A percentile compares a stretch with the other conserved stretches of the same genome.
phyloP scores from a whole-genome alignment of 257 asterid genomes.

The Galeopsis tetrahit region DNA sequence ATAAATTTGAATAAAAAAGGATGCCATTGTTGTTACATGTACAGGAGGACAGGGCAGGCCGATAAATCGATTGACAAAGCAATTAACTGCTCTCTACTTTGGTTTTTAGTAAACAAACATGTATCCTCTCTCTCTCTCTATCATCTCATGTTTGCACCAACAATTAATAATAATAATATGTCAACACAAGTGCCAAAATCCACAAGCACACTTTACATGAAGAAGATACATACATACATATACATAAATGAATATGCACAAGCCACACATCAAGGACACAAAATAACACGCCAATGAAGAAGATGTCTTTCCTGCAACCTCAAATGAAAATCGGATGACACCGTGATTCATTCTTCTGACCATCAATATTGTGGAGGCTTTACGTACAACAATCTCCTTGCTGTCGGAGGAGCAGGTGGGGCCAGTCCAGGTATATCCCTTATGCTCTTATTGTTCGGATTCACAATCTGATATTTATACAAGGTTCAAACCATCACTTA shows the following conservation, averaged over 20 bases:
- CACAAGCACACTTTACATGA: conserved; percentile 41
- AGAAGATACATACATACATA: conserved; percentile 27
- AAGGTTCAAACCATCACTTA: conserved; percentile 32
- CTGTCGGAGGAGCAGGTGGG: conserved; percentile 80
- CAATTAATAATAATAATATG: conserved; percentile 8
- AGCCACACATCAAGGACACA: conserved; percentile 33
- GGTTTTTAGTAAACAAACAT: neutral
- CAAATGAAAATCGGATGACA: conserved; percentile 16
- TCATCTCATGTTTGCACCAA: conserved; percentile 29
- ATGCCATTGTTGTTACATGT: neutral
- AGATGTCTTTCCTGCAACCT: conserved; percentile 21
- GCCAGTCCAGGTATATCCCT: conserved; percentile 96
- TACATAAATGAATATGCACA: conserved; percentile 39
- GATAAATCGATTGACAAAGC: neutral
- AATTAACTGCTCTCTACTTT: conserved; percentile 2
- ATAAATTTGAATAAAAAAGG: conserved; percentile 3
- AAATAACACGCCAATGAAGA: conserved; percentile 26
- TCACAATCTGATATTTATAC: conserved; percentile 60
- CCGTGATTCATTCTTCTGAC: conserved; percentile 1
- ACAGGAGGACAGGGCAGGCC: neutral
- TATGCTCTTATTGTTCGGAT: conserved; percentile 83
- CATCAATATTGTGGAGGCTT: conserved; percentile 42
- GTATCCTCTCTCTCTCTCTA: conserved; percentile 19
- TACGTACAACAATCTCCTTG: conserved; percentile 77
- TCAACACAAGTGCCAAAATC: neutral